phyloP scores from a whole-genome alignment of 345 rosid genomes.

The Citrus reticulata region DNA sequence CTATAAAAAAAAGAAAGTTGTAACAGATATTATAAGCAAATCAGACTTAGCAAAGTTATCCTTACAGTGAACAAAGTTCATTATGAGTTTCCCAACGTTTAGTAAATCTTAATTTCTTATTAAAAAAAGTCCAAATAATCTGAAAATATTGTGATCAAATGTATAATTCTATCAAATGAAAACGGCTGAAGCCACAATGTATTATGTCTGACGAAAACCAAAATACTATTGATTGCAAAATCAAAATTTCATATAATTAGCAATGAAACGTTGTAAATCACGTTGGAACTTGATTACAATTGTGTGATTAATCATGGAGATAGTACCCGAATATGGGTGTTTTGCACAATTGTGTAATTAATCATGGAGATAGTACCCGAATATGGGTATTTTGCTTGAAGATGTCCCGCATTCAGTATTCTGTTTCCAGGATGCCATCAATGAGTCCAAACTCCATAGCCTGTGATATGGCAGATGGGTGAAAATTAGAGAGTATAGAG shows the following conservation, averaged over 20 bases:
- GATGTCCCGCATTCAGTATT: constrained; percentile 33
- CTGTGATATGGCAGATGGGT: constrained; percentile 30
- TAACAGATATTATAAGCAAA: neutral
- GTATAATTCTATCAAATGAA: neutral
- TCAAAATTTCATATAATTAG: neutral
- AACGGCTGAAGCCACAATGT: neutral
- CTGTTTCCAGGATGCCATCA: constrained; percentile 80
- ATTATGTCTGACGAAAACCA: neutral
- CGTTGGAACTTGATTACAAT: neutral
- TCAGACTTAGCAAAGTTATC: neutral
- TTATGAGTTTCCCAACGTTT: too few species aligned
- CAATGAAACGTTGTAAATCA: neutral
- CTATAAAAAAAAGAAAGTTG: too few species aligned
- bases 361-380: too few species aligned
- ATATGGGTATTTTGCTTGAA: too few species aligned
- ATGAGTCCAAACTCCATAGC: constrained; percentile 87
- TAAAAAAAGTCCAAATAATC: too few species aligned
- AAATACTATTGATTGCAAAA: neutral
- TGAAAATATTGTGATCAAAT: neutral
- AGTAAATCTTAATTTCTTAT: too few species aligned
- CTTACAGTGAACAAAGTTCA: too few species aligned
- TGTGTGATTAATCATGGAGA: neutral
- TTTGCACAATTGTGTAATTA: too few species aligned
- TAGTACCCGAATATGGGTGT: neutral
- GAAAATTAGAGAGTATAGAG: neutral